phyloP scores from a whole-genome alignment of 1,139 yeast species.

The Suhomyces bokatorum region DNA sequence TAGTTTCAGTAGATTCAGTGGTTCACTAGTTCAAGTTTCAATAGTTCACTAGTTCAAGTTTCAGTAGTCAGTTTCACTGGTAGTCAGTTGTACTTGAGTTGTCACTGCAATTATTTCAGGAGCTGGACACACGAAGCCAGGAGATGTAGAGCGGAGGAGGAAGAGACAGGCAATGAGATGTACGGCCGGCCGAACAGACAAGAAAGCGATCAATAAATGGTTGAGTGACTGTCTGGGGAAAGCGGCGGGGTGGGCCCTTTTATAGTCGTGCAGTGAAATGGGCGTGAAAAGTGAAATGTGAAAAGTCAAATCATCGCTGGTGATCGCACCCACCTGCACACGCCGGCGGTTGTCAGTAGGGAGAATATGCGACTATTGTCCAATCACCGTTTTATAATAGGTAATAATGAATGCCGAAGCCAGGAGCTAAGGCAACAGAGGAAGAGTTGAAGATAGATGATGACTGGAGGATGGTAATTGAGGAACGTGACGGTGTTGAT shows the following conservation, averaged over 20 bases:
- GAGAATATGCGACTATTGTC: conserved; percentile 6
- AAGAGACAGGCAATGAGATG: no score
- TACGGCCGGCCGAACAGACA: background rate
- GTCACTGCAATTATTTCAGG: no score
- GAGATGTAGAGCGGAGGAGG: background rate
- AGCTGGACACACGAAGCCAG: background rate
- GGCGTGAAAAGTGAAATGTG: no score
- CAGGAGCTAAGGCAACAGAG: background rate
- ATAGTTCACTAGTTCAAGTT: no score
- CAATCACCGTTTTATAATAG: conserved; percentile 9
- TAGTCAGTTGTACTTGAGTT: background rate
- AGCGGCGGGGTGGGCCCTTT: background rate
- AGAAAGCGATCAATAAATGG: background rate
- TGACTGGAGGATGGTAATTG: no score
- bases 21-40: no score
- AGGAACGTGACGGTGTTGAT: no score
- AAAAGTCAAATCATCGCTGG: conserved; percentile 1
- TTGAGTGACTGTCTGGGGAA: no score
- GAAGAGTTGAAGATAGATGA: background rate
- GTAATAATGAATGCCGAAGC: conserved; percentile 1
- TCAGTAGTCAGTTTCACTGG: no score
- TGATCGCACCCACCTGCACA: conserved; percentile 9
- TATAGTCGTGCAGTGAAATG: conserved; percentile 3
- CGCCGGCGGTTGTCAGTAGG: conserved; percentile 5
- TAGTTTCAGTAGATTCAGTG: no score